Conservation (phyloP, 1,139 yeast genomes). For the Protomyces inundatus region DNA sequence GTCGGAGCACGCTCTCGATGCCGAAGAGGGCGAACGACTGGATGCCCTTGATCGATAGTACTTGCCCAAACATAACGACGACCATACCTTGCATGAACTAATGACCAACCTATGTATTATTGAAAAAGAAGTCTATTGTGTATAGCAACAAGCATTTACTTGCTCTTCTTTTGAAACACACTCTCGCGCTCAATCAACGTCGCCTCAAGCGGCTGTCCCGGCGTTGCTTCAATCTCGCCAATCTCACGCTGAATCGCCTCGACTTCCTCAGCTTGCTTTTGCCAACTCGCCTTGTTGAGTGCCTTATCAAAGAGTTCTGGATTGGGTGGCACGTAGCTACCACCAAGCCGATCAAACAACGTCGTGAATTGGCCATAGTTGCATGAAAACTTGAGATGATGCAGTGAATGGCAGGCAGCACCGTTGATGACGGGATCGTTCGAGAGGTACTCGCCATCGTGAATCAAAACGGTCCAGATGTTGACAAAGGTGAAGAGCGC, state of each 20-base stretch:
- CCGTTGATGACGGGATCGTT: conserved; percentile 93
- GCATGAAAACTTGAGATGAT: conserved; percentile 92
- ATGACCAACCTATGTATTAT: neutral
- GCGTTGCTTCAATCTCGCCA: conserved; percentile 54
- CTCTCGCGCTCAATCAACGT: conserved; percentile 22
- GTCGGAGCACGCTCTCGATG: neutral
- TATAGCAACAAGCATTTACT: neutral
- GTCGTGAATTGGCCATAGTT: conserved; percentile 98
- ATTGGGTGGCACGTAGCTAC: conserved; percentile 89
- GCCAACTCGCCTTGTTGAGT: conserved; percentile 59
- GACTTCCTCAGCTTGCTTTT: conserved; percentile 65
- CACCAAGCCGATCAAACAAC: conserved; percentile 93
- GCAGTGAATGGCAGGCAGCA: conserved; percentile 96
- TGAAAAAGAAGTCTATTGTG: neutral
- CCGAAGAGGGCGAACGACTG: conserved; percentile 15
- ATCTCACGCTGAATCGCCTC: conserved; percentile 72
- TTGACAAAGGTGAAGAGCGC: conserved; percentile 81
- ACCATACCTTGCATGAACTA: neutral
- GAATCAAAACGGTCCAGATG: conserved; percentile 98
- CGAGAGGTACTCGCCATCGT: conserved; percentile 92
- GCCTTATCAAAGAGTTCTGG: conserved; percentile 69
- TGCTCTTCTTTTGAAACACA: conserved; percentile 15
- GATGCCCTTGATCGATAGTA: conserved; percentile 10
- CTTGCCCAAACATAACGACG: neutral
- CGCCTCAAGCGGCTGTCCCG: conserved; percentile 18